phyloP scores from a whole-genome alignment of 2,329 filamentous ascomycete genomes.

The Colletotrichum falcatum region DNA sequence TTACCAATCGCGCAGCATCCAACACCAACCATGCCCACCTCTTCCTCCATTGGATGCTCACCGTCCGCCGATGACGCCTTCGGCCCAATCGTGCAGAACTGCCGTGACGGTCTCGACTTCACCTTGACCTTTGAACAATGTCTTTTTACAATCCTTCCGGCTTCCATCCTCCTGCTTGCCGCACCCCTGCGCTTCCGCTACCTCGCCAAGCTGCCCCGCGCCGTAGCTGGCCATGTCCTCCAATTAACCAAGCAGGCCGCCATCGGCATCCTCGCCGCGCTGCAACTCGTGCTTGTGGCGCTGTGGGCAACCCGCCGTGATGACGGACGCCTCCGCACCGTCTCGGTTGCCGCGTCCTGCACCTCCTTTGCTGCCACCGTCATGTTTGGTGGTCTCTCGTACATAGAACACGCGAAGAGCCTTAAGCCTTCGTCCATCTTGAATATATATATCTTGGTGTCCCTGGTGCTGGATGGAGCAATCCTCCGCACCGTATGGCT shows the following conservation, averaged over 20 bases:
- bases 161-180: slow-evolving; percentile 47
- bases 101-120: slow-evolving; percentile 46
- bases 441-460: slow-evolving; percentile 48
- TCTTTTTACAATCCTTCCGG: slow-evolving; percentile 47
- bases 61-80: slow-evolving; percentile 41
- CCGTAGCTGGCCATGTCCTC: slow-evolving; percentile 45
- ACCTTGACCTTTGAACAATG: slow-evolving; percentile 49
- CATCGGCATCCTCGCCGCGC: slow-evolving; percentile 45
- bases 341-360: slow-evolving; percentile 49
- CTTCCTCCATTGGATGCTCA: slow-evolving; percentile 26
- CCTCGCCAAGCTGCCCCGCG: slow-evolving; percentile 45
- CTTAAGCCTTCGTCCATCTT: slow-evolving; percentile 50
- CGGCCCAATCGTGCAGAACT: slow-evolving; percentile 44
- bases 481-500: slow-evolving; percentile 52
- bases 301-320: slow-evolving; percentile 46
- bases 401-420: slow-evolving; percentile 51
- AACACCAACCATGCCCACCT: slow-evolving; percentile 13
- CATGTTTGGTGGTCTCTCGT: slow-evolving; percentile 51
- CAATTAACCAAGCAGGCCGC: slow-evolving; percentile 44
- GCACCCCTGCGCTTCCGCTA: slow-evolving; percentile 49
- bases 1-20: background rate
- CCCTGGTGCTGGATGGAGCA: slow-evolving; percentile 50
- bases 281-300: slow-evolving; percentile 50
- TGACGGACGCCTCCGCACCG: slow-evolving; percentile 44
- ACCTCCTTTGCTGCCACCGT: slow-evolving; percentile 50